Evolutionary conservation across 352 stramenopile species (phyloP).

Genomic region (Phytophthora megakarya): DNA sequence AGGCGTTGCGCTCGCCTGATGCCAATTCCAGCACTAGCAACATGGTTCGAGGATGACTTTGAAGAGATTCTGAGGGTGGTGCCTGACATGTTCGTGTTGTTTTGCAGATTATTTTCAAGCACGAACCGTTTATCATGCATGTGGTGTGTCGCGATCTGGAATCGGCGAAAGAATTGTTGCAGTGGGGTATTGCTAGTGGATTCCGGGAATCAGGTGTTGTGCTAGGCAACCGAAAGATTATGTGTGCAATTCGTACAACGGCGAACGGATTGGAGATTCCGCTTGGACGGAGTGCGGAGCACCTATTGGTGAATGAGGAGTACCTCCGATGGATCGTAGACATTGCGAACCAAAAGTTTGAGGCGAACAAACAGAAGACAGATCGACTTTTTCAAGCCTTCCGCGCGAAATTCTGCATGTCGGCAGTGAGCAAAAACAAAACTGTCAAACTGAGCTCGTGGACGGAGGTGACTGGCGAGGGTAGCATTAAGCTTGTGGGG

Average conservation of each 20-base stretch:
- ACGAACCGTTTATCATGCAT: slow-evolving; percentile 94
- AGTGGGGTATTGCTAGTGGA: slow-evolving; percentile 80
- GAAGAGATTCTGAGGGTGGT: neutral
- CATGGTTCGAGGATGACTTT: slow-evolving; percentile 48
- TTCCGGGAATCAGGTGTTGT: slow-evolving; percentile 92
- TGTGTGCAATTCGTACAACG: slow-evolving; percentile 91
- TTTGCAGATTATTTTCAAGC: slow-evolving; percentile 83
- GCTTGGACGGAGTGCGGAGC: slow-evolving; percentile 49
- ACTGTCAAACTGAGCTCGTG: slow-evolving; percentile 31
- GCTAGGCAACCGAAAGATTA: slow-evolving; percentile 86
- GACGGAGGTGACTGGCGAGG: slow-evolving; percentile 23
- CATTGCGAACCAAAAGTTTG: slow-evolving; percentile 87
- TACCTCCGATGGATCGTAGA: slow-evolving; percentile 81
- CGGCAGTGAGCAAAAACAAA: neutral
- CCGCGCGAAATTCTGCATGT: slow-evolving; percentile 45
- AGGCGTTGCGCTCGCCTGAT: slow-evolving; percentile 47
- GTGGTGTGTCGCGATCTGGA: slow-evolving; percentile 84
- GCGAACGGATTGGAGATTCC: slow-evolving; percentile 90
- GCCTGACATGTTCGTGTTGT: neutral
- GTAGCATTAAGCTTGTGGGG: slow-evolving; percentile 59
- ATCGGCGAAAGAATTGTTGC: slow-evolving; percentile 78
- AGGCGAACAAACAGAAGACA: slow-evolving; percentile 74
- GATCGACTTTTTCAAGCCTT: slow-evolving; percentile 73
- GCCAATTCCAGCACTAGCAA: slow-evolving; percentile 48
- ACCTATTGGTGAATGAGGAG: slow-evolving; percentile 66